These are phyloP conservation scores for Botrytis fragariae DNA, from an alignment of 2,329 filamentous ascomycete genomes.

Conservation along the genomic window DNA sequence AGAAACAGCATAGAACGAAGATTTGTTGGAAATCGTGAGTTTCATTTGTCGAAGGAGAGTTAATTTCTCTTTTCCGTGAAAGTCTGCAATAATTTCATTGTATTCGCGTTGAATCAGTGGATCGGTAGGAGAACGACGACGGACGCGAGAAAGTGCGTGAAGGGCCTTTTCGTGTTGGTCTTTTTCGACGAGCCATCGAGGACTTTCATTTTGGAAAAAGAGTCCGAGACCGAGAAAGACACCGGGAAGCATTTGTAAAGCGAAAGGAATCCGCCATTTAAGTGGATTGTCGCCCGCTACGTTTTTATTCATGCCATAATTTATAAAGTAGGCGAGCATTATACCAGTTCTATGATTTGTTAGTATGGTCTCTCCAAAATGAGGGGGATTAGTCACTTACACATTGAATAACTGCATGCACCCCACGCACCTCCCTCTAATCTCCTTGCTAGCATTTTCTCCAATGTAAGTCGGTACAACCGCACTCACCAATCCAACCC, in stretches of 20 bases:
- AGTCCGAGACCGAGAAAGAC: slow-evolving; percentile 60
- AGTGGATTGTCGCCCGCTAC: slow-evolving; percentile 5
- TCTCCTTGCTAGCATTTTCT: slow-evolving; percentile 22
- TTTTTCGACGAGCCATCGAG: slow-evolving; percentile 63
- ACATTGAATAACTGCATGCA: slow-evolving; percentile 26
- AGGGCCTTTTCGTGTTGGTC: slow-evolving; percentile 63
- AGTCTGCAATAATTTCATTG: slow-evolving; percentile 47
- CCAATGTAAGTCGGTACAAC: slow-evolving; percentile 26
- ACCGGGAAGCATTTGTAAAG: slow-evolving; percentile 62
- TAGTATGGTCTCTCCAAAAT: neutral
- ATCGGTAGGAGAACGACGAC: slow-evolving; percentile 47
- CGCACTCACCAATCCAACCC: slow-evolving; percentile 22
- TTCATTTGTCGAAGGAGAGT: slow-evolving; percentile 41
- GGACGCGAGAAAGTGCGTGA: slow-evolving; percentile 53
- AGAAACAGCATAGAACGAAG: slow-evolving; percentile 41
- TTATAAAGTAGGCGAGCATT: slow-evolving; percentile 23
- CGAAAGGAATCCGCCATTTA: slow-evolving; percentile 55
- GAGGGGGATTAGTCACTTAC: neutral
- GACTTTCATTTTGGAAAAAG: slow-evolving; percentile 57
- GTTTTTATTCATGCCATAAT: slow-evolving; percentile 18
- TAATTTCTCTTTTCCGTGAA: slow-evolving; percentile 48
- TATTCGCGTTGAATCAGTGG: slow-evolving; percentile 50
- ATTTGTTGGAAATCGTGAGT: slow-evolving; percentile 25
- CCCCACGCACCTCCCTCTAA: slow-evolving; percentile 23
- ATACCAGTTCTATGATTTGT: slow-evolving; percentile 15